A percentile compares a stretch with the other conserved stretches of the same genome.
These are phyloP conservation scores for Blepharisma stoltei DNA, from an alignment of 73 alveolate genomes.

Conservation along the genomic window DNA sequence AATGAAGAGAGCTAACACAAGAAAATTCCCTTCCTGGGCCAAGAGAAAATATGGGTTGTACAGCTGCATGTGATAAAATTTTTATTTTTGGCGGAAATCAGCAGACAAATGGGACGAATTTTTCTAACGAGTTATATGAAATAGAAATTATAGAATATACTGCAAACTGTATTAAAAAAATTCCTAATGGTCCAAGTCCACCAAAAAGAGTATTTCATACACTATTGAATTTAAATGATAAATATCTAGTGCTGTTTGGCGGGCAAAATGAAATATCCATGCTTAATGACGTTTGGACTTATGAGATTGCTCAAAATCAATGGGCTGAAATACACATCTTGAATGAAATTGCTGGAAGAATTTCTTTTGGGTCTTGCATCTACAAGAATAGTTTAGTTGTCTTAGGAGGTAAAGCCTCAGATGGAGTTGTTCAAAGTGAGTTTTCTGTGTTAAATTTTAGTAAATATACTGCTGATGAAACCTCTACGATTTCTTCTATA, in stretches of 20 bases:
- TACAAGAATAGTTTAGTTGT: neutral
- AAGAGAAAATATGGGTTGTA: conserved; percentile 16
- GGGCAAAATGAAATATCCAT: neutral
- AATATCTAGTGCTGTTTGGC: neutral
- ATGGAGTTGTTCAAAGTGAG: neutral
- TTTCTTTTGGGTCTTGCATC: neutral
- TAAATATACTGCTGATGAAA: neutral
- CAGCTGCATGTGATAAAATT: neutral
- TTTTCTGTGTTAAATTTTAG: conserved; percentile 11
- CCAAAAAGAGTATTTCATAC: conserved; percentile 19
- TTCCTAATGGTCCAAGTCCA: neutral
- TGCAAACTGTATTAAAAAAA: conserved; percentile 5
- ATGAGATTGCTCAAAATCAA: neutral
- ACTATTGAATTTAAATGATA: neutral
- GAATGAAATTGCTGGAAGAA: neutral
- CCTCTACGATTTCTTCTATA: no score
- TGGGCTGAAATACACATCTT: neutral
- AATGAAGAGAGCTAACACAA: conserved; percentile 19
- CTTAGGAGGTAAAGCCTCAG: conserved; percentile 1
- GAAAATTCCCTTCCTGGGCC: neutral
- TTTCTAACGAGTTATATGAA: neutral
- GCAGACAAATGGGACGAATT: neutral
- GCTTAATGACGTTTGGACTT: neutral
- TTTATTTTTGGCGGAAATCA: conserved; percentile 13
- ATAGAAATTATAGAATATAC: neutral